A percentile compares a stretch with the other conserved stretches of the same genome.
Evolutionary conservation across 2,329 filamentous ascomycete species (phyloP).

Genomic region (Boeremia exigua): DNA sequence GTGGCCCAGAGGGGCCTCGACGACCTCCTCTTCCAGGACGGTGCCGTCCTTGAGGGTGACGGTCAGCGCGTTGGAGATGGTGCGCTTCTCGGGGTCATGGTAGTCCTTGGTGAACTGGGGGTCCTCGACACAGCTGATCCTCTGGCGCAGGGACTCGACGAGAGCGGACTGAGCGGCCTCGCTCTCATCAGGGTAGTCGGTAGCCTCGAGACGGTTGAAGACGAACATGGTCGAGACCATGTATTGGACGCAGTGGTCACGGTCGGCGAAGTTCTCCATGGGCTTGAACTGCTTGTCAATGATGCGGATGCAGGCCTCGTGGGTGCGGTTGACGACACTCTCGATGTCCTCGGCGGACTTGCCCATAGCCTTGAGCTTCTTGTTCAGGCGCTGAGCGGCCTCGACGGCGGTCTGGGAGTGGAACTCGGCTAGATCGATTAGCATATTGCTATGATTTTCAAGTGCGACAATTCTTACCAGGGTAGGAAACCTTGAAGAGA

Average conservation of each 20-base stretch:
- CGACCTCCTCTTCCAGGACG: constrained; percentile 84
- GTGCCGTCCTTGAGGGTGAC: constrained; percentile 95
- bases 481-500: constrained; percentile 99
- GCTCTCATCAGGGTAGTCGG: constrained; percentile 89
- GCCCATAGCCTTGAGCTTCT: constrained; percentile 80
- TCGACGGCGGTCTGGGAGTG: constrained; percentile 99
- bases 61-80: constrained; percentile 95
- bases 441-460: not conserved
- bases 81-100: constrained; percentile 90
- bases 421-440: constrained; percentile 73
- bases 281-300: constrained; percentile 99
- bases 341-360: constrained; percentile 93
- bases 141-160: constrained; percentile 88
- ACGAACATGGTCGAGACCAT: constrained; percentile 97
- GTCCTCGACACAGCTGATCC: constrained; percentile 96
- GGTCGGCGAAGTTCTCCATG: constrained; percentile 99
- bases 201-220: constrained; percentile 90
- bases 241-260: constrained; percentile 98
- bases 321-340: constrained; percentile 89
- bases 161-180: constrained; percentile 90
- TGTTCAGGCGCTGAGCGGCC: constrained; percentile 86
- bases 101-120: constrained; percentile 93
- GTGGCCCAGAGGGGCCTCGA: constrained; percentile 95
- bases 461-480: constrained; percentile 63
- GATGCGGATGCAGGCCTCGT: constrained; percentile 98